Conservation (phyloP, 2,329 filamentous ascomycete species). For the Elsinoe ampelina region DNA sequence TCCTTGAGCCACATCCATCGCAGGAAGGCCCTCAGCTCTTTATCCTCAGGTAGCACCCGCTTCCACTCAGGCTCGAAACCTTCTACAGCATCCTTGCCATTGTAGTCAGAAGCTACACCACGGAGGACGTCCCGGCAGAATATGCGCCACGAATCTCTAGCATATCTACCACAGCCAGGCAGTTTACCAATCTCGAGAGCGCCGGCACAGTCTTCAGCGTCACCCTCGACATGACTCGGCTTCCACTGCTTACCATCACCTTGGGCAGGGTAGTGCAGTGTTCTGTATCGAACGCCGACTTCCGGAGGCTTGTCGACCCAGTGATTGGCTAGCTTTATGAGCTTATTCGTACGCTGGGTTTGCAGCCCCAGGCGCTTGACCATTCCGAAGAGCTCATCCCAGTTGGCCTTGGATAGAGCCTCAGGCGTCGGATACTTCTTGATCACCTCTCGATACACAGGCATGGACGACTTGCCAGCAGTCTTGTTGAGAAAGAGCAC, state of each 20-base stretch:
- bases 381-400: conserved; percentile 49
- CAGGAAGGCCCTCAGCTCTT: conserved; percentile 78
- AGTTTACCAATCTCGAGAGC: conserved; percentile 81
- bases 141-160: conserved; percentile 84
- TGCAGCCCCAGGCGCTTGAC: conserved; percentile 65
- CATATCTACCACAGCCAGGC: conserved; percentile 67
- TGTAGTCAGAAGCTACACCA: conserved; percentile 56
- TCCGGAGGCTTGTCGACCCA: conserved; percentile 59
- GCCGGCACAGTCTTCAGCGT: conserved; percentile 37
- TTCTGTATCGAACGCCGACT: conserved; percentile 48
- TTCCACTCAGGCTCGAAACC: conserved; percentile 82
- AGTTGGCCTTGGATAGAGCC: conserved; percentile 49
- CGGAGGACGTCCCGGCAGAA: conserved; percentile 77
- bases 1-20: conserved; percentile 89
- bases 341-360: conserved; percentile 54
- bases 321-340: conserved; percentile 59
- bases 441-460: conserved; percentile 62
- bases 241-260: conserved; percentile 42
- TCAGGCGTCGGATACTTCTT: conserved; percentile 57
- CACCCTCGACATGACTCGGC: conserved; percentile 40
- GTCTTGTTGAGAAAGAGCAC: conserved; percentile 82
- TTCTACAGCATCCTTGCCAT: conserved; percentile 43
- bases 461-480: conserved; percentile 62
- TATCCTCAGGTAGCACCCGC: conserved; percentile 71
- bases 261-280: conserved; percentile 45